These are phyloP conservation scores for Camelina neglecta DNA, from an alignment of 345 rosid species.

Conservation along the genomic window DNA sequence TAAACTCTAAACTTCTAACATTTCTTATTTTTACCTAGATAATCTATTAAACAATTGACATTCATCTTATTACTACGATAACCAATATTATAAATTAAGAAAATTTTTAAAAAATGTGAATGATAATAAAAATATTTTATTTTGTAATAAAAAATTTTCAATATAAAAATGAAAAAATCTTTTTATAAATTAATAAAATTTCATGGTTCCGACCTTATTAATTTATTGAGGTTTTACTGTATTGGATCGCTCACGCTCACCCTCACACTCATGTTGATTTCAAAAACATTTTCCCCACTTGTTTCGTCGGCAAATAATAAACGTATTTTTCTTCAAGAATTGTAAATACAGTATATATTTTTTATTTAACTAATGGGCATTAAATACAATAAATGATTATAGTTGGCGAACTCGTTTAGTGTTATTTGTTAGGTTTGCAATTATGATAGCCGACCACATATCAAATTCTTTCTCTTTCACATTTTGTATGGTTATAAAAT, in stretches of 20 bases:
- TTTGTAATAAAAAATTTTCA: too few relatives aligned
- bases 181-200: too few relatives aligned
- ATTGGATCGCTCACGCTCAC: neutral
- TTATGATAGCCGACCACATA: neutral
- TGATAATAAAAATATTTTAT: too few relatives aligned
- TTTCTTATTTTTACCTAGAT: too few relatives aligned
- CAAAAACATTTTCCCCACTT: neutral
- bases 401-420: neutral
- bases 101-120: too few relatives aligned
- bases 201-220: too few relatives aligned
- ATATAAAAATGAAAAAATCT: too few relatives aligned
- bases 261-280: neutral
- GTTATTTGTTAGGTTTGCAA: conserved; percentile 3
- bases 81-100: too few relatives aligned
- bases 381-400: neutral
- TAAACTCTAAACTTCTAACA: too few relatives aligned
- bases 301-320: neutral
- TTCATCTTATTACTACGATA: too few relatives aligned
- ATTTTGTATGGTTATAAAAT: neutral
- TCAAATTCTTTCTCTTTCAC: neutral
- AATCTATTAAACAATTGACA: too few relatives aligned
- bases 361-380: neutral
- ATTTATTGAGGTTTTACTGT: too few relatives aligned
- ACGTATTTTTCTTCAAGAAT: neutral
- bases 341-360: neutral